These are phyloP conservation scores for Salvia hispanica DNA, from an alignment of 257 asterid genomes.

Conservation along the genomic window DNA sequence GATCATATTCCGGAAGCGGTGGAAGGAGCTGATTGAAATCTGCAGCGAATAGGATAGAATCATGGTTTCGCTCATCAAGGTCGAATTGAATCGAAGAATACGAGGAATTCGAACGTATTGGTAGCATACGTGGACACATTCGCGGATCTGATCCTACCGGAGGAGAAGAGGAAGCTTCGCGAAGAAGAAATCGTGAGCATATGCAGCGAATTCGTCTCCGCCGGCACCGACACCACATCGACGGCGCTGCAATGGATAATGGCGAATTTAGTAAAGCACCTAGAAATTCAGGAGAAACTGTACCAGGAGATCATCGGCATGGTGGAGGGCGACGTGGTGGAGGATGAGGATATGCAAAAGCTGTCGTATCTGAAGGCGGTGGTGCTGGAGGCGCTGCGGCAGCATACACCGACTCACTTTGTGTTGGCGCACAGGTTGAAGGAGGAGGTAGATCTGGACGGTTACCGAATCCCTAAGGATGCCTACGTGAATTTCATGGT, in stretches of 20 bases:
- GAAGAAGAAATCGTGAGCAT: conserved; percentile 14
- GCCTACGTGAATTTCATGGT: conserved; percentile 63
- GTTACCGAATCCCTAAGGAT: conserved; percentile 47
- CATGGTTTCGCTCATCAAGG: conserved; percentile 51
- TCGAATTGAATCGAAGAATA: conserved; percentile 38
- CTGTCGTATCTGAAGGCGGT: conserved; percentile 64
- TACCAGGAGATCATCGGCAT: conserved; percentile 46
- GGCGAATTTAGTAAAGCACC: conserved; percentile 67
- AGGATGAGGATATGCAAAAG: conserved; percentile 56
- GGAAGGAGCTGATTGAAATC: conserved; percentile 49
- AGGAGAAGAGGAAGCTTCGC: conserved; percentile 49
- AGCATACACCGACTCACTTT: conserved; percentile 76
- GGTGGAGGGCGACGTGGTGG: conserved; percentile 34
- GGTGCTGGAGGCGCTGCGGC: conserved; percentile 61
- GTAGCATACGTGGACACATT: conserved; percentile 64
- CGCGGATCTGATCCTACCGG: conserved; percentile 47
- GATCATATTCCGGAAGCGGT: conserved; percentile 41
- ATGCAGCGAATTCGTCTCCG: conserved; percentile 58
- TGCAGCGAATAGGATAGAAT: conserved; percentile 46
- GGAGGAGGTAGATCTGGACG: conserved; percentile 47
- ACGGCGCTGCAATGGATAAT: conserved; percentile 69
- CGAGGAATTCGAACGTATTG: background rate
- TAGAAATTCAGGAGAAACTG: conserved; percentile 45
- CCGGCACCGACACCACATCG: conserved; percentile 69
- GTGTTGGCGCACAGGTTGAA: conserved; percentile 59